Evolutionary conservation across 805 yeast species (phyloP), one percentile per base, ranked within the genome.

Genomic region (Saccharomyces kudriavzevii): DNA sequence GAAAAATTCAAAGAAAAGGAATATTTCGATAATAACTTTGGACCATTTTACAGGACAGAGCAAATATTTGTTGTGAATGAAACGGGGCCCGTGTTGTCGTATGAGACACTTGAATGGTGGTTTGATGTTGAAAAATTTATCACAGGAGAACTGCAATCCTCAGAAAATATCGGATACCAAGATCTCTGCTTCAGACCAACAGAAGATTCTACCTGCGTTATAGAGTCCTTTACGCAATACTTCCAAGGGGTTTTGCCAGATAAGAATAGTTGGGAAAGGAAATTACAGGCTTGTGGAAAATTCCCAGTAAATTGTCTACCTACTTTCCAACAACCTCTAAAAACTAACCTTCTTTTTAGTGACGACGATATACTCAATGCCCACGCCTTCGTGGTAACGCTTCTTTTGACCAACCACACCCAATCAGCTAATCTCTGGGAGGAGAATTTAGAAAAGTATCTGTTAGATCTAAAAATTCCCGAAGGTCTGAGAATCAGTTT

Each of bases 231-330:
- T 56, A 85, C 97, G 0, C 97, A 90, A 65, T 92, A 91, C 65
- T 91, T 89, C 66, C 77, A 77, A 30, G 95, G 94, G 0, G 78
- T 80, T 47, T 69, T 85, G 3, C 79, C 80, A 40, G 61, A 60
- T 1, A 71, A 72, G 24, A 1, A 30, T 4, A 35, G 56, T 3
- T 92, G 96, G 96, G 65, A 74, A 45, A 57, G 63, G 1, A 72
- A 78, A 51, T 64, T 92, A 10, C 62, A 74, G 51, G 64, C 70
- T 3, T 92, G 99, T 66, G 77, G 94, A 0, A 74, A 77, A 20
- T 80, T 89, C 1, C 98, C 98, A 0, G 97, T 92, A 1, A 84
- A 81, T 57, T 92, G 99, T 65, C 72, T 92, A 43, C 98, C 99
- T 0, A 70, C 84, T 0, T 92, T 91, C 70, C 96, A 89, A 63